Base-by-base conservation (phyloP, 306 rosid genomes). In the Prunus armeniaca region DNA sequence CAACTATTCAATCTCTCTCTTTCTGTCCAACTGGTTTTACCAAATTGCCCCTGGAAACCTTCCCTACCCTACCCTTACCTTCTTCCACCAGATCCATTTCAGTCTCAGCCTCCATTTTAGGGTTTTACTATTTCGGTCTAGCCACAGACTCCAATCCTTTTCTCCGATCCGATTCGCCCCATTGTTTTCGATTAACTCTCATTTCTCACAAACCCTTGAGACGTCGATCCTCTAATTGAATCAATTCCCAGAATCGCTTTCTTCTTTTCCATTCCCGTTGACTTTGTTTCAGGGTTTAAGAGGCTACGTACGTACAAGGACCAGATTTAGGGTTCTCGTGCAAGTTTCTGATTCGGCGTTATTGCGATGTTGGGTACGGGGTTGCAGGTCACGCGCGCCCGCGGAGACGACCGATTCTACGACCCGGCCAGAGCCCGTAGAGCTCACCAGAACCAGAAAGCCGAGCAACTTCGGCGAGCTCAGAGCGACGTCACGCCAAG, bases 331-430 rank as follows among this genome's bases (percentile, higher is more conserved):
- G 67, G 43, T 47, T 67, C 80, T 80, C 72, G 41, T n/a, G 61
- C 74, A 18, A 1, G 67, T 24, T 62, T 62, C 25, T 54, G 6
- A 70, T 76, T 73, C 51, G 45, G 49, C 47, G 32, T 67, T 78
- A 81, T 81, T 81, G 72, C 76, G 81, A 91, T 93, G 97, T 79
- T 79, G 83, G 89, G 91, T 41, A 72, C 96, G 76, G 91, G 91
- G 11, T 77, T 86, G 64, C 90, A 86, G 79, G 74, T 88, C 46
- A 80, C 86, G 65, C 89, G 88, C 15, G 91, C 76, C 66, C 88
- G 85, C 19, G 97, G 95, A 13, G 93, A 89, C 72, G 93, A 89
- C 79, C 88, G 98, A 22, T 91, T 88, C 43, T 84, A 86, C 74
- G 73, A 81, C 62, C 79, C 93, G 30, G 79, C 79, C 1, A 88